Evolutionary conservation across 2,329 filamentous ascomycete species (phyloP), one percentile per base, ranked within the genome.

Genomic region (Rasamsonia emersonii): DNA sequence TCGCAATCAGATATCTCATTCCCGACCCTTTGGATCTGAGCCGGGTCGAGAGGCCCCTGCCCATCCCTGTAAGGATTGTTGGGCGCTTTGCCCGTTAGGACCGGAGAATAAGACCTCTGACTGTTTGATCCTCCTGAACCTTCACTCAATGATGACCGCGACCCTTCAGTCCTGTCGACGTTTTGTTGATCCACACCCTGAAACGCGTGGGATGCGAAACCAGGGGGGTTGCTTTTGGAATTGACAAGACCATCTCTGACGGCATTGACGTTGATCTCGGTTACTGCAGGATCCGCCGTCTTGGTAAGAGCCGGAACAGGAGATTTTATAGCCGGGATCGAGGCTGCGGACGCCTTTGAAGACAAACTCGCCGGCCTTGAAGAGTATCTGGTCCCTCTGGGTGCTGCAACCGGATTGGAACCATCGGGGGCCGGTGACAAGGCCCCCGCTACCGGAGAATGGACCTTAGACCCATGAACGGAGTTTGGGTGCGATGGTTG

Each of bases 231-330:
- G 32, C 48, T 58, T 31, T 50, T 47, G 16, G 49, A 51, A 19
- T 42, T 48, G 28, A 41, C 45, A 15, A 43, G 32, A 20, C 41
- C 38, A 21, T 56, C 52, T 31, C 48, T 55, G 9, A 51, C 35
- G 20, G 54, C 56, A 39, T 57, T 62, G 27, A 62, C 58, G 39
- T 62, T 55, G 10, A 62, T 33, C 40, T 64, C 75, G 57, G 39
- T 68, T 47, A 57, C 57, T 45, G 50, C 67, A 56, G 46, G 56
- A 42, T 48, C 71, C 56, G 46, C 64, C 61, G 40, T 46, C 29
- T 56, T 66, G 5, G 55, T 53, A 15, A 61, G 41, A 10, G 59
- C 51, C 5, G 47, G 48, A 30, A 56, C 45, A 26, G 52, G 58
- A n/a, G 59, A 54, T 43, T 61, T 65, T 4, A 56, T 29, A 2